Base-by-base conservation (phyloP, 2,329 filamentous ascomycete genomes). In the Monascus ruber region DNA sequence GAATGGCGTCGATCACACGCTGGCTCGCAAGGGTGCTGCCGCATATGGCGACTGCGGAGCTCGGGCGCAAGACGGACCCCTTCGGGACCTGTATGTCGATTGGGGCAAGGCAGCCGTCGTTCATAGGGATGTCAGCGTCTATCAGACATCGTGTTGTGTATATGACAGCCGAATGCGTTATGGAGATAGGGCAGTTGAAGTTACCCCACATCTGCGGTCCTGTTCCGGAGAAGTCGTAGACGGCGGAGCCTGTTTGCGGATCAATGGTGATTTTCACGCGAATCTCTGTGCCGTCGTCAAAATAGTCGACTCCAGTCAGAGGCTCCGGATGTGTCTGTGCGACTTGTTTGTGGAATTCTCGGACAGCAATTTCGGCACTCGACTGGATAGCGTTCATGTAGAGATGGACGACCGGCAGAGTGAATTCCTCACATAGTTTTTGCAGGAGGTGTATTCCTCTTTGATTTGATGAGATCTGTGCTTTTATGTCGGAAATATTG, bases 211-310 rank as follows among this genome's bases (percentile, higher is more conserved):
- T 78, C 59, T 88, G 81, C 0, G 79, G 77, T 0, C 83, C 83
- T 0, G 83, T 88, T 11, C 83, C 84, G 1, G 70, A 70, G 56
- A 88, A 82, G 59, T 88, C 77, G 54, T 88, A 89, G 0, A 80
- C 63, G 0, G 85, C 85, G 47, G 81, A 76, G 10, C 83, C 84
- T 34, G 79, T 71, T 0, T 72, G 71, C 53, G 87, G 74, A 44
- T 17, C 17, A 17, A 91, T 87, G 0, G 75, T 76, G 4, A 91
- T 73, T 42, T 77, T 78, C 7, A 89, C 69, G 36, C 76, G 70
- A 49, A 89, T 87, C 0, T 81, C 81, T 10, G 74, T 83, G 27
- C 84, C 84, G 51, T 89, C 83, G 50, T 91, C 85, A 81, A 88
- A 89, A 61, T 77, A 83, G 52, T 91, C 85, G 6, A 79, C 66